Percentiles rank a stretch among this genome's conserved stretches.
These are phyloP conservation scores for Galerina sulciceps DNA, from an alignment of 768 basidiomycete species.

Conservation along the genomic window DNA sequence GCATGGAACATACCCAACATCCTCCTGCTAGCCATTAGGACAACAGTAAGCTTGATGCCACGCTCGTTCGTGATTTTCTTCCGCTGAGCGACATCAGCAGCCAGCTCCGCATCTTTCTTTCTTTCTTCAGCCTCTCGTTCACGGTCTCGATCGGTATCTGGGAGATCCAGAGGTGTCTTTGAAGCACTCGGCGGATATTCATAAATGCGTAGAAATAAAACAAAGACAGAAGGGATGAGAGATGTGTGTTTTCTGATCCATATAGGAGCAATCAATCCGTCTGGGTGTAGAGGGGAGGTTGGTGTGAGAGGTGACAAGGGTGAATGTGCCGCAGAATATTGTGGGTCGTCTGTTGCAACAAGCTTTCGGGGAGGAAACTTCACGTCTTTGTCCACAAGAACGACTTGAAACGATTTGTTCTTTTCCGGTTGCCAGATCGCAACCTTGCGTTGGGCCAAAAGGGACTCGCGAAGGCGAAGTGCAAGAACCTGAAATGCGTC, in stretches of 20 bases:
- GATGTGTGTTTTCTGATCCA: constrained; percentile 97
- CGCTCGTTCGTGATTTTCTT: constrained; percentile 84
- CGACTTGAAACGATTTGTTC: constrained; percentile 75
- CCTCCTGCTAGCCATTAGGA: constrained; percentile 85
- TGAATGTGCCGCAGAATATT: constrained; percentile 71
- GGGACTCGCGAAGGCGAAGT: constrained; percentile 67
- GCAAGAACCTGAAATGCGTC: constrained; percentile 68
- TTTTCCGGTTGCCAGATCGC: constrained; percentile 78
- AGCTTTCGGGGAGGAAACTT: constrained; percentile 90
- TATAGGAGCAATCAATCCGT: constrained; percentile 95
- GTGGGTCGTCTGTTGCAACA: constrained; percentile 59
- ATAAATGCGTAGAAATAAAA: constrained; percentile 85
- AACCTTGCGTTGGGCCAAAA: constrained; percentile 64
- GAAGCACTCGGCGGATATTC: constrained; percentile 58
- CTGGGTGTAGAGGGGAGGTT: constrained; percentile 88
- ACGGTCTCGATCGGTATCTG: constrained; percentile 56
- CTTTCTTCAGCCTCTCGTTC: constrained; percentile 73
- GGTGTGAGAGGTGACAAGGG: constrained; percentile 93
- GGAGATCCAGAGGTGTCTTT: constrained; percentile 57
- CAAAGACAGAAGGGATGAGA: constrained; percentile 90
- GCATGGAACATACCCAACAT: constrained; percentile 70
- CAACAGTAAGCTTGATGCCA: constrained; percentile 92
- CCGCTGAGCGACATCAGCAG: constrained; percentile 76
- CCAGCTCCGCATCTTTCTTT: constrained; percentile 72
- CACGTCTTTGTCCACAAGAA: constrained; percentile 83